Evolutionary conservation across 192 early-diverging fungal species (phyloP).

Genomic region (Coemansia sp.): DNA sequence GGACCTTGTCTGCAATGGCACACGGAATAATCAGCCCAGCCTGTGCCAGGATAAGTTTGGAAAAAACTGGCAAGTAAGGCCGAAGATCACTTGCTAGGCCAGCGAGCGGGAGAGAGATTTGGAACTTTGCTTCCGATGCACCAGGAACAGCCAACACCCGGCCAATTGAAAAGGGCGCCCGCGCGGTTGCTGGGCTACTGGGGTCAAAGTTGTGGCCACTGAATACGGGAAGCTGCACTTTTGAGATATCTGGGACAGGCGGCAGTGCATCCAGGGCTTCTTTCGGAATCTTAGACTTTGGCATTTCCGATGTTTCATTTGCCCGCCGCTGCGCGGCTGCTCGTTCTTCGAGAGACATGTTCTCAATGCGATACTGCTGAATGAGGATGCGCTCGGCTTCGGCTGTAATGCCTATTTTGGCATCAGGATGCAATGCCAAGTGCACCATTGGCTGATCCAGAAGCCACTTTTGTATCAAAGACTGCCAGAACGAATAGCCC

Average conservation of each 20-base stretch:
- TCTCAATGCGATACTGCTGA: slow-evolving; percentile 40
- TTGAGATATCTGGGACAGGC: slow-evolving; percentile 60
- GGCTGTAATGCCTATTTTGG: slow-evolving; percentile 41
- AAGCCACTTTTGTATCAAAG: slow-evolving; percentile 45
- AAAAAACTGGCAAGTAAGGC: slow-evolving; percentile 42
- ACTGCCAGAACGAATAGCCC: slow-evolving; percentile 30
- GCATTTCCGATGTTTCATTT: slow-evolving; percentile 36
- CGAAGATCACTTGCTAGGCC: slow-evolving; percentile 31
- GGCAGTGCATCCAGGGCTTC: slow-evolving; percentile 65
- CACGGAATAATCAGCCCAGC: slow-evolving; percentile 34
- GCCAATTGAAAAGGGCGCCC: slow-evolving; percentile 40
- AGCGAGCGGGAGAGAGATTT: slow-evolving; percentile 42
- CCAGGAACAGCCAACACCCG: slow-evolving; percentile 27
- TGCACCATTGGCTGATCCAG: slow-evolving; percentile 34
- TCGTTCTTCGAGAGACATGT: slow-evolving; percentile 15
- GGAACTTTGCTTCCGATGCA: slow-evolving; percentile 27
- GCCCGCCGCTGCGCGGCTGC: slow-evolving; percentile 41
- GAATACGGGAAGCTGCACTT: slow-evolving; percentile 27
- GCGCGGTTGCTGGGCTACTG: not conserved
- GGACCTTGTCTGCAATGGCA: slow-evolving; percentile 12
- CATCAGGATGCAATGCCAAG: slow-evolving; percentile 43
- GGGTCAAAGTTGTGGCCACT: slow-evolving; percentile 24
- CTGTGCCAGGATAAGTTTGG: slow-evolving; percentile 18
- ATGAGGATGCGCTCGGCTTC: slow-evolving; percentile 51
- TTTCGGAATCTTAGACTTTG: slow-evolving; percentile 53